Conservation (phyloP, 352 stramenopile species). For the Thalassiosira hispida region DNA sequence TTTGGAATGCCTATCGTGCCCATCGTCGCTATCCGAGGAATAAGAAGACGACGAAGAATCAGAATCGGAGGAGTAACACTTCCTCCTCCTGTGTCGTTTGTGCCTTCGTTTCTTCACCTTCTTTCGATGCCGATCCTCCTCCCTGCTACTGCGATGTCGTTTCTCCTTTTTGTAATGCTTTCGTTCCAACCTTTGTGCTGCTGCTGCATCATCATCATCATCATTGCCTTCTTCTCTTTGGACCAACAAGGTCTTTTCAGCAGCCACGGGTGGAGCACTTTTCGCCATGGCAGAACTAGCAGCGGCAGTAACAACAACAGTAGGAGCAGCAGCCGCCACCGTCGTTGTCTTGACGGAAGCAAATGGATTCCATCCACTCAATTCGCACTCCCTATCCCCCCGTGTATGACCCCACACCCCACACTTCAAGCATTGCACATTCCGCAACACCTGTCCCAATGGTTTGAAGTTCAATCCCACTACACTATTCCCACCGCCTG, state of each 20-base stretch:
- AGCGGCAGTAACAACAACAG: not conserved
- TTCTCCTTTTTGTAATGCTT: conserved; percentile 26
- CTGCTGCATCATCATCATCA: not conserved
- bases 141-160: conserved; percentile 1
- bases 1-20: conserved; percentile 1
- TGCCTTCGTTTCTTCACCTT: conserved; percentile 13
- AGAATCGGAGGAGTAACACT: conserved; percentile 13
- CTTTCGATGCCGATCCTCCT: conserved; percentile 9
- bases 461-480: conserved; percentile 62
- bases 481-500: conserved; percentile 11
- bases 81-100: conserved; percentile 8
- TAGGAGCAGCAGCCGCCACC: conserved; percentile 7
- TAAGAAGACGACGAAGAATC: conserved; percentile 16
- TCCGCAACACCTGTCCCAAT: conserved; percentile 70
- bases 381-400: conserved; percentile 75
- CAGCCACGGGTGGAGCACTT: not conserved
- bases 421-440: conserved; percentile 79
- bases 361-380: conserved; percentile 83
- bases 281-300: not conserved
- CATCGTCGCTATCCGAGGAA: conserved; percentile 17
- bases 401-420: conserved; percentile 76
- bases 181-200: not conserved
- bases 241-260: not conserved
- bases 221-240: not conserved
- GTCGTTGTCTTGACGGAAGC: not conserved